Percentiles rank a stretch among this genome's conserved stretches.
Conservation (phyloP, 768 basidiomycete genomes). For the Tephrocybe sp. region DNA sequence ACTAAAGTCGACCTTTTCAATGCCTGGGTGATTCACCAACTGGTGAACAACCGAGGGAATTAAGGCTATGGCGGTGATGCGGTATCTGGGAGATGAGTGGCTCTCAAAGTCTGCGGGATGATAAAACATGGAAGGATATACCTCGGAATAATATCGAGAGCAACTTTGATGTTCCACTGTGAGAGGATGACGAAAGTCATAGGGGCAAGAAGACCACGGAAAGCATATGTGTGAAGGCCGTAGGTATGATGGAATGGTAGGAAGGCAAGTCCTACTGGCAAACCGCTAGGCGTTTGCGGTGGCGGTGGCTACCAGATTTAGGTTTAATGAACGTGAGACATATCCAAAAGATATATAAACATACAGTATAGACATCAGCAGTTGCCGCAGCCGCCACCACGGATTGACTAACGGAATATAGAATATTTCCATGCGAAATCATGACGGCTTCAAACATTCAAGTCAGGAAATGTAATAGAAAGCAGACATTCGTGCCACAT, state of each 20-base stretch:
- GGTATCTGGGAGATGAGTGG: conserved; percentile 41
- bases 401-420: conserved; percentile 41
- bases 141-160: conserved; percentile 58
- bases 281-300: conserved; percentile 40
- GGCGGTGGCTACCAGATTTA: conserved; percentile 32
- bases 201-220: conserved; percentile 48
- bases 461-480: conserved; percentile 16
- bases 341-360: conserved; percentile 12
- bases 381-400: conserved; percentile 28
- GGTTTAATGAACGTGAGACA: background rate
- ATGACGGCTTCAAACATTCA: conserved; percentile 51
- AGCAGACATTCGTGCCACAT: background rate
- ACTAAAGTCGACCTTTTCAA: conserved; percentile 51
- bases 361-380: conserved; percentile 38
- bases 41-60: conserved; percentile 70
- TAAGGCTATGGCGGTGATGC: conserved; percentile 45
- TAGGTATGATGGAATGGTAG: conserved; percentile 71
- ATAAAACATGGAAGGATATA: conserved; percentile 27
- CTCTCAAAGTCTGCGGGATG: background rate
- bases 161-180: conserved; percentile 56
- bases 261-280: conserved; percentile 52
- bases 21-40: conserved; percentile 55
- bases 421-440: conserved; percentile 69
- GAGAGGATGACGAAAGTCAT: conserved; percentile 54
- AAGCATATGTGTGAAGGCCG: conserved; percentile 53